Conservation (phyloP, 2,329 filamentous ascomycete species). For the Penicillium vulpinum region DNA sequence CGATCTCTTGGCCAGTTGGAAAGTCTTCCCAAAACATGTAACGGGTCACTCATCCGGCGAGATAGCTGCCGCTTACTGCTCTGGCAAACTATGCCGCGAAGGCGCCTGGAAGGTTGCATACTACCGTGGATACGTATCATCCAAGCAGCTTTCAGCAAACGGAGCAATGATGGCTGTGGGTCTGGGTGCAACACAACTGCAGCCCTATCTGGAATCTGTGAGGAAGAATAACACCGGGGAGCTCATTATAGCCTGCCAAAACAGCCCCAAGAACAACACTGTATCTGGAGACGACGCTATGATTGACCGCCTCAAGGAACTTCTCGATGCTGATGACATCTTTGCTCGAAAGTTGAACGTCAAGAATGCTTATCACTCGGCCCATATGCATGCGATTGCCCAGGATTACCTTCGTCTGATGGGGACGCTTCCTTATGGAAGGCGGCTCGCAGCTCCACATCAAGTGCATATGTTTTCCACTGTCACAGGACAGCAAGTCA, state of each 20-base stretch:
- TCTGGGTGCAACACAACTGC: conserved; percentile 11
- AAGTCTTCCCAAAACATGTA: conserved; percentile 27
- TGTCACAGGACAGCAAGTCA: conserved; percentile 23
- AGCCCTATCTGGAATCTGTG: conserved; percentile 20
- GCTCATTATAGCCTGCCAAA: conserved; percentile 30
- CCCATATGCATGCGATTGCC: conserved; percentile 28
- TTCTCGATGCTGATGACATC: conserved; percentile 22
- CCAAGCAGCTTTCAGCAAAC: conserved; percentile 19
- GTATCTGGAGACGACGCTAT: conserved; percentile 28
- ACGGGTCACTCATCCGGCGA: conserved; percentile 36
- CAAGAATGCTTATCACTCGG: conserved; percentile 34
- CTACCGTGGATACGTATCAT: conserved; percentile 28
- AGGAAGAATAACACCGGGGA: conserved; percentile 14
- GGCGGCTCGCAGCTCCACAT: conserved; percentile 11
- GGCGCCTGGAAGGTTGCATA: conserved; percentile 33
- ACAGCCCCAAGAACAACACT: conserved; percentile 32
- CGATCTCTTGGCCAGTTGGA: conserved; percentile 28
- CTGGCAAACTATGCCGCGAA: conserved; percentile 35
- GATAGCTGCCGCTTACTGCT: conserved; percentile 50
- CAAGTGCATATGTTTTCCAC: conserved; percentile 28
- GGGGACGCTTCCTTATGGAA: conserved; percentile 16
- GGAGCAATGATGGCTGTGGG: conserved; percentile 35
- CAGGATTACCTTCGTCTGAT: conserved; percentile 28
- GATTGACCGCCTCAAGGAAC: conserved; percentile 25
- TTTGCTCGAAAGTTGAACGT: conserved; percentile 34